phyloP scores from a whole-genome alignment of 805 yeast species.

The Ogataea ramenticola region DNA sequence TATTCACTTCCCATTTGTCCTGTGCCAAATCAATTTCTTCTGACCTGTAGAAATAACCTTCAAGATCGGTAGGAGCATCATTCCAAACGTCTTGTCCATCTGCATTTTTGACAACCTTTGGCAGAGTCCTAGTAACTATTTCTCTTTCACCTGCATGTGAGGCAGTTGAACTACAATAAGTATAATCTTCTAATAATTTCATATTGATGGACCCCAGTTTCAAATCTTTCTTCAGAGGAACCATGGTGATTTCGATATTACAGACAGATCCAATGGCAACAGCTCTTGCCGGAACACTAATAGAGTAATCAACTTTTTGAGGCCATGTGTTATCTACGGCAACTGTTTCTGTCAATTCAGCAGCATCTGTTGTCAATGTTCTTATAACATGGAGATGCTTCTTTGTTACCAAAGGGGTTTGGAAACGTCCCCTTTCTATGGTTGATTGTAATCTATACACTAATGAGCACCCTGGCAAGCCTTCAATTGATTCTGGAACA shows the following conservation, averaged over 20 bases:
- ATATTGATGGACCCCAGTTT: conserved; percentile 67
- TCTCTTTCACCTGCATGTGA: conserved; percentile 58
- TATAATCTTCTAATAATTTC: conserved; percentile 57
- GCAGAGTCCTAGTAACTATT: conserved; percentile 40
- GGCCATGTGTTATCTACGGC: conserved; percentile 97
- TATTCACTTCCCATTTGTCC: conserved; percentile 71
- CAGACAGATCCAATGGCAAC: conserved; percentile 81
- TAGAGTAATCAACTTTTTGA: conserved; percentile 79
- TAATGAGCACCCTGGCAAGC: conserved; percentile 72
- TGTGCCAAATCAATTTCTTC: conserved; percentile 26
- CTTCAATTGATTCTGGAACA: conserved; percentile 83
- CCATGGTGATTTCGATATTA: conserved; percentile 61
- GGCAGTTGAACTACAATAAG: conserved; percentile 49
- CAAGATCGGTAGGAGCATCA: conserved; percentile 25
- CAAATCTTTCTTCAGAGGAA: conserved; percentile 78
- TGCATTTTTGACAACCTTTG: conserved; percentile 29
- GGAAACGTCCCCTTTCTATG: conserved; percentile 77
- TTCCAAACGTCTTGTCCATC: conserved; percentile 36
- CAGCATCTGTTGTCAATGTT: conserved; percentile 79
- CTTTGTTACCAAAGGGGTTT: conserved; percentile 54
- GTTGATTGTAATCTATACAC: conserved; percentile 69
- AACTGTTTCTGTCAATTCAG: conserved; percentile 84
- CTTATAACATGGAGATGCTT: conserved; percentile 77
- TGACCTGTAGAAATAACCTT: conserved; percentile 30
- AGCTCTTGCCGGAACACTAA: conserved; percentile 82